phyloP scores from a whole-genome alignment of 78 protist genomes.

The Dictyostelium discoideum region DNA sequence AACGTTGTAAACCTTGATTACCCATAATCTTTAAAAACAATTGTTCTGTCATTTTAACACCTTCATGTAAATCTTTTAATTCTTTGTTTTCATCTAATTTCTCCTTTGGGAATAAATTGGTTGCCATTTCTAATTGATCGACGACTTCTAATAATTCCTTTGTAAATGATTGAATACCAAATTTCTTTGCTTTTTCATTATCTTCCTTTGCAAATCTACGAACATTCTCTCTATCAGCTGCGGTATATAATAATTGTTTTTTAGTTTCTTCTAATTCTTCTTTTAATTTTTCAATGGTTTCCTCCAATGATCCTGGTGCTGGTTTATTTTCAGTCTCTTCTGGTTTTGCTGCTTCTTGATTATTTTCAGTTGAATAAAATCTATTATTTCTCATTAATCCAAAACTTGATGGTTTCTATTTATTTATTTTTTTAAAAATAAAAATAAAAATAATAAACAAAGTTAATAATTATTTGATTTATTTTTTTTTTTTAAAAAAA shows the following conservation, averaged over 20 bases:
- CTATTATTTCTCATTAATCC: slow-evolving; percentile 19
- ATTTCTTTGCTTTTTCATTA: slow-evolving; percentile 63
- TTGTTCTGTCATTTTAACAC: slow-evolving; percentile 72
- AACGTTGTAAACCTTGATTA: slow-evolving; percentile 45
- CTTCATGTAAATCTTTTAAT: slow-evolving; percentile 41
- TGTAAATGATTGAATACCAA: slow-evolving; percentile 70
- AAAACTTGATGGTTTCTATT: slow-evolving; percentile 1
- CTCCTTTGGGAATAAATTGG: slow-evolving; percentile 5
- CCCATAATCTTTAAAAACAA: slow-evolving; percentile 77
- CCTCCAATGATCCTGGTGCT: slow-evolving; percentile 17
- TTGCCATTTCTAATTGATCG: slow-evolving; percentile 73
- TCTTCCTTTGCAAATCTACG: slow-evolving; percentile 63
- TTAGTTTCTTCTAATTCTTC: slow-evolving; percentile 65
- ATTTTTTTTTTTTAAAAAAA: too few relatives aligned
- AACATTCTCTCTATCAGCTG: slow-evolving; percentile 77
- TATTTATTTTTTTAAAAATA: not conserved
- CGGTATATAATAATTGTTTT: slow-evolving; percentile 55
- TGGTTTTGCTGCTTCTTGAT: not conserved
- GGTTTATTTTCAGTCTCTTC: not conserved
- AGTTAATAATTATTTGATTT: not conserved
- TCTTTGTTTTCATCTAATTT: slow-evolving; percentile 26
- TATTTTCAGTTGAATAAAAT: slow-evolving; percentile 38
- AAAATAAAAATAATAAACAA: not conserved
- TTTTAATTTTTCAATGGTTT: slow-evolving; percentile 27
- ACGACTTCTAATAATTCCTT: slow-evolving; percentile 66